A percentile compares a stretch with the other conserved stretches of the same genome.
Conservation (phyloP, 805 yeast genomes). For the Spathaspora sp. region DNA sequence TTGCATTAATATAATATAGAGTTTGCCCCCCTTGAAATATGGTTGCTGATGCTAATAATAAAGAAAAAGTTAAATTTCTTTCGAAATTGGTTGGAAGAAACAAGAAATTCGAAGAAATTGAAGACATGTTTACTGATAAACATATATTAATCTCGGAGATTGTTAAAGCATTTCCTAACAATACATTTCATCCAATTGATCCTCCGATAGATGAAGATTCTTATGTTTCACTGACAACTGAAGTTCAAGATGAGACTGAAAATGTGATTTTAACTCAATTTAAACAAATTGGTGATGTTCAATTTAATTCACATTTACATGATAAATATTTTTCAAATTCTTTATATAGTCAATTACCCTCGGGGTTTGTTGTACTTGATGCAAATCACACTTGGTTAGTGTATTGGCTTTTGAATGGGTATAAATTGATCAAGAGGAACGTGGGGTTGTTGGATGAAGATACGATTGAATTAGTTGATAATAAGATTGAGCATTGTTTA, state of each 20-base stretch:
- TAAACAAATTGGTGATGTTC: background rate
- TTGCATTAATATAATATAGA: no score
- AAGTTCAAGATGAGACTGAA: conserved; percentile 33
- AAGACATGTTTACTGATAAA: background rate
- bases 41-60: background rate
- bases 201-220: conserved; percentile 10
- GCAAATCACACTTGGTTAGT: conserved; percentile 92
- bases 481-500: conserved; percentile 23
- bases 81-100: background rate
- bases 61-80: background rate
- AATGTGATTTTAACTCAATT: conserved; percentile 12
- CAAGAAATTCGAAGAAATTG: background rate
- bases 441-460: background rate
- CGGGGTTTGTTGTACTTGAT: conserved; percentile 63
- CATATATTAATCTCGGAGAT: background rate
- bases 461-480: conserved; percentile 16
- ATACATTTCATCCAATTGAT: background rate
- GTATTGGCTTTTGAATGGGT: conserved; percentile 72
- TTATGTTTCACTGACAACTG: conserved; percentile 33
- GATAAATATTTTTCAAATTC: conserved; percentile 37
- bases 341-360: conserved; percentile 34
- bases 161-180: background rate
- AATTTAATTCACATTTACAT: conserved; percentile 30
- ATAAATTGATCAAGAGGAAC: conserved; percentile 12
- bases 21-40: no score